phyloP scores from a whole-genome alignment of 2,329 filamentous ascomycete species.

The Alternaria conjuncta region DNA sequence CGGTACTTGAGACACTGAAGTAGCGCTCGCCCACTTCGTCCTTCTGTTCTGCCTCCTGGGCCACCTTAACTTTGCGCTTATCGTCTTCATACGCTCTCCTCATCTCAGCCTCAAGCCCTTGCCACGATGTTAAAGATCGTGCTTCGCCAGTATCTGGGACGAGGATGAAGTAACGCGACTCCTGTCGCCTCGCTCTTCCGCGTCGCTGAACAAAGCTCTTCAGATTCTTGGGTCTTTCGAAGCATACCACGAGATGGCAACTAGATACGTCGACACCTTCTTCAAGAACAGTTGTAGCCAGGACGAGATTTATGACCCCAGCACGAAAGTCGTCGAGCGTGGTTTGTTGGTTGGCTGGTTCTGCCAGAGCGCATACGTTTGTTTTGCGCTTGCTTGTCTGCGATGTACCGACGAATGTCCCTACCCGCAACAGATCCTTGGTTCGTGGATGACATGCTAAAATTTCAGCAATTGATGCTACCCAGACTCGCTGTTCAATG shows the following conservation, averaged over 20 bases:
- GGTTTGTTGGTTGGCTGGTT: constrained; percentile 55
- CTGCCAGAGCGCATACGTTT: constrained; percentile 58
- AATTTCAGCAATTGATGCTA: constrained; percentile 51
- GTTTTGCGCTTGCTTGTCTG: constrained; percentile 50
- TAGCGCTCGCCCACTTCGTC: constrained; percentile 54
- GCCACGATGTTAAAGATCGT: constrained; percentile 62
- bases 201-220: constrained; percentile 71
- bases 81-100: constrained; percentile 72
- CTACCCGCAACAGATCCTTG: constrained; percentile 47
- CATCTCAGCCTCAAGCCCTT: constrained; percentile 74
- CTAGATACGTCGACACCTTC: constrained; percentile 68
- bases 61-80: constrained; percentile 56
- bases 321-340: constrained; percentile 62
- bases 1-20: constrained; percentile 32
- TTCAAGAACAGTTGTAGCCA: constrained; percentile 65
- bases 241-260: constrained; percentile 70
- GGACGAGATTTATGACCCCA: constrained; percentile 63
- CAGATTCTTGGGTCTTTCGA: constrained; percentile 65
- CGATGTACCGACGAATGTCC: constrained; percentile 62
- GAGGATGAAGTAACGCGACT: constrained; percentile 64
- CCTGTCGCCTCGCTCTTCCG: constrained; percentile 65
- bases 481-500: constrained; percentile 54
- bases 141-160: constrained; percentile 43
- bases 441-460: constrained; percentile 41
- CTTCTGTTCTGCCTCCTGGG: constrained; percentile 54